Base-by-base conservation (phyloP, 768 basidiomycete genomes). In the Trametes cinnabarina region DNA sequence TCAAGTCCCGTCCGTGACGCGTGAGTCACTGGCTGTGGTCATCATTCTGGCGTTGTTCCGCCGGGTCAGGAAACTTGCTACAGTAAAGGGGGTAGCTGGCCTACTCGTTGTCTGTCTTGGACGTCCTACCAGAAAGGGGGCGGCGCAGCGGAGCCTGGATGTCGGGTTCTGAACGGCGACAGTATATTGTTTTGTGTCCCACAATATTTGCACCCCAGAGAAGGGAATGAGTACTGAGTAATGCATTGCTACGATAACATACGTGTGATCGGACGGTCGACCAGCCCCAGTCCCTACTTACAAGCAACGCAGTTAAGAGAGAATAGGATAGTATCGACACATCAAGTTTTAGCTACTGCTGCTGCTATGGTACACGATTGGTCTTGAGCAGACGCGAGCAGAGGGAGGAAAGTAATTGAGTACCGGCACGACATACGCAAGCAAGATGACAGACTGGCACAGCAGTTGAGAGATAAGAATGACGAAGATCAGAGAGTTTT, bases 271-370 rank as follows among this genome's bases (percentile, higher is more conserved):
- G 60, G 60, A 57, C 59, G 51, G 55, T 47, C 60, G 60, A 52
- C 60, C 60, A 57, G 60, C 55, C 55, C 60, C 55, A 35, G 44
- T 61, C 60, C 53, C 54, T 57, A 53, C 54, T 51, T 48, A 61
- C 60, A 52, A 44, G 46, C 37, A 44, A 42, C 28, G 41, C 22
- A 40, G 48, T 56, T 61, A 61, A 41, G 55, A 56, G 55, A 61
- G 60, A 50, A 57, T 60, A 57, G 60, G 47, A 61, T 61, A 56
- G 55, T 57, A 57, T 57, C 55, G 60, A 57, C 60, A 61, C 60
- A 61, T 61, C 59, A n/a, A n/a, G n/a, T 57, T 61, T 61, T 61
- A 57, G 60, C 60, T 39, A 39, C 37, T 61, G 60, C 60, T 49
- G 55, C 60, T 51, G 35, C 49, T 57, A 61, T 61, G 60, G 51